These are phyloP conservation scores for Skeletonema grethae DNA, from an alignment of 108 stramenopile species.

Conservation along the genomic window DNA sequence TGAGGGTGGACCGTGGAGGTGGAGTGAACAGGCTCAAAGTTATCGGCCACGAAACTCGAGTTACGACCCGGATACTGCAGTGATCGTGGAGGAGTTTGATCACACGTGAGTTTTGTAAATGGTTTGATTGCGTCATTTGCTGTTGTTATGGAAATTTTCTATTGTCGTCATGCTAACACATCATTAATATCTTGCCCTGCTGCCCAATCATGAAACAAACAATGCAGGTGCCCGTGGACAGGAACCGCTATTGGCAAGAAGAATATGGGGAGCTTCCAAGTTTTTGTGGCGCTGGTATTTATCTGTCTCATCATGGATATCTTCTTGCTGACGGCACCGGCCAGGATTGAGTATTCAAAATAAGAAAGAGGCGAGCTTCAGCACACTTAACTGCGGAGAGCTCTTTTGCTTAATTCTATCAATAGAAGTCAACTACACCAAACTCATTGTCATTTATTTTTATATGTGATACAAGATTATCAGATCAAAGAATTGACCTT, in stretches of 20 bases:
- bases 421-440: no score
- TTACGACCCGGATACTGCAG: constrained; percentile 85
- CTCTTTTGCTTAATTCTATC: neutral
- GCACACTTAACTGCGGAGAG: neutral
- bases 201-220: no score
- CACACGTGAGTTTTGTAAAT: constrained; percentile 79
- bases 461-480: no score
- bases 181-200: constrained; percentile 6
- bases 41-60: constrained; percentile 78
- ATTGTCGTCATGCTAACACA: constrained; percentile 1
- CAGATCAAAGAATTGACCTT: no score
- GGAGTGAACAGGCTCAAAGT: constrained; percentile 80
- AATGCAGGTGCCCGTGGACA: constrained; percentile 59
- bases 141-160: neutral
- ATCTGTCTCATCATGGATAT: constrained; percentile 64
- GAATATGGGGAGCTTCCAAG: constrained; percentile 76
- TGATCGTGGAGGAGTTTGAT: constrained; percentile 90
- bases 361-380: neutral
- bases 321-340: constrained; percentile 33
- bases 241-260: constrained; percentile 85
- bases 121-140: neutral
- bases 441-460: no score
- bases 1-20: constrained; percentile 32
- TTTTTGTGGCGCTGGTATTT: constrained; percentile 72
- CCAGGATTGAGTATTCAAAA: neutral